Base-by-base conservation (phyloP, 1,284 basidiomycete genomes). In the Flammula alnicola region DNA sequence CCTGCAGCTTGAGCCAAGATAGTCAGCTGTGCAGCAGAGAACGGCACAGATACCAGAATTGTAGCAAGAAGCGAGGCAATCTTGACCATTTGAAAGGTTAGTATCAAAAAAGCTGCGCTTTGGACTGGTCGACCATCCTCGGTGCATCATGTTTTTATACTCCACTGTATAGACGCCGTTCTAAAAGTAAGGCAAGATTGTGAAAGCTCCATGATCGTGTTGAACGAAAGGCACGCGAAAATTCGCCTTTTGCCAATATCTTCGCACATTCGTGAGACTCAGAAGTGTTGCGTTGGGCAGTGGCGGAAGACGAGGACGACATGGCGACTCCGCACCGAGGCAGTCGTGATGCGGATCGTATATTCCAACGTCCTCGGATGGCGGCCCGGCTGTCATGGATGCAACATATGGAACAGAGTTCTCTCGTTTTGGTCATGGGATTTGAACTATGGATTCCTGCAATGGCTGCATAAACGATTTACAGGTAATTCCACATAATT, bases 1-100 rank as follows among this genome's bases (percentile, higher is more conserved):
- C 78, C 77, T 8, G 75, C 73, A 22, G 75, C 65, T 51, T 69
- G 71, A 2, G 80, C 78, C 14, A 57, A 49, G 19, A 48, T 54
- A 20, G 44, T 47, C 14, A 57, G 35, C 27, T 57, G 55, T 20
- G 52, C 55, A 27, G 29, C 27, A 19, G 45, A 53, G 23, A 54
- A 46, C 1, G 55, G 49, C 9, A 40, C 20, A 14, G 39, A 48
- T 3, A 51, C 30, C 16, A 54, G 31, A 4, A 57, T 35, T 7
- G 43, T 11, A 36, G 43, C 31, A 16, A 52, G 6, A 27, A 53
- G 35, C n/a, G 46, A 38, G 16, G 38, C n/a, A 27, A 40, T 26
- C 33, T 53, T 56, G 9, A 37, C 23, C 54, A 56, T 56, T 25
- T 40, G 29, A 19, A 22, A 25, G n/a, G n/a, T n/a, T n/a, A n/a